Percentiles rank a stretch among this genome's conserved stretches.
Evolutionary conservation across 2,329 filamentous ascomycete species (phyloP).

Genomic region (Akanthomyces muscarius): DNA sequence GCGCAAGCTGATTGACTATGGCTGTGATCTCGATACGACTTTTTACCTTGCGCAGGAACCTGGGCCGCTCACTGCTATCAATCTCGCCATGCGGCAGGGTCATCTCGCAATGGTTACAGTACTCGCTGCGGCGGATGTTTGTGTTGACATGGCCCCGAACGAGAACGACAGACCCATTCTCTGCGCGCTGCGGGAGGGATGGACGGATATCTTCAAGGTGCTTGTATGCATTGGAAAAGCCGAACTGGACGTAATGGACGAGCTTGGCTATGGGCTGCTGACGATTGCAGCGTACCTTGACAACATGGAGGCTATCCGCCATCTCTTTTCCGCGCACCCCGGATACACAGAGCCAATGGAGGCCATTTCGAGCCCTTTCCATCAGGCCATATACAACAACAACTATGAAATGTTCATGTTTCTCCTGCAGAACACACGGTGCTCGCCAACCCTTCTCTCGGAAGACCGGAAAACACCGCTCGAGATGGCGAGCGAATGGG

Average conservation of each 20-base stretch:
- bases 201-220: background rate
- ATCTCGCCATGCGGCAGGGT: rapidly evolving
- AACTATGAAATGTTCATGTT: background rate
- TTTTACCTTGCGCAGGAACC: too few species aligned
- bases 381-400: background rate
- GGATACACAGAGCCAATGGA: too few species aligned
- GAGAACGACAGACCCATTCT: background rate
- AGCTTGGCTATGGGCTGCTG: background rate
- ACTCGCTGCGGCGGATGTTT: background rate
- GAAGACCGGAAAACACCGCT: background rate
- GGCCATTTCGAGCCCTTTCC: background rate
- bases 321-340: background rate
- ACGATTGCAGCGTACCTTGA: background rate
- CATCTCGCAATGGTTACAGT: background rate
- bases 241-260: background rate
- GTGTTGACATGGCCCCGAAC: background rate
- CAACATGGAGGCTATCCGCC: background rate
- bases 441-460: background rate
- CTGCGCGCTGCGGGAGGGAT: background rate
- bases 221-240: background rate
- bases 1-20: background rate
- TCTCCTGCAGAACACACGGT: background rate
- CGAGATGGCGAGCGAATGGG: background rate
- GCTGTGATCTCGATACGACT: background rate
- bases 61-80: background rate